phyloP scores from a whole-genome alignment of 495 filamentous ascomycete species.

The Penicillium paxilli region DNA sequence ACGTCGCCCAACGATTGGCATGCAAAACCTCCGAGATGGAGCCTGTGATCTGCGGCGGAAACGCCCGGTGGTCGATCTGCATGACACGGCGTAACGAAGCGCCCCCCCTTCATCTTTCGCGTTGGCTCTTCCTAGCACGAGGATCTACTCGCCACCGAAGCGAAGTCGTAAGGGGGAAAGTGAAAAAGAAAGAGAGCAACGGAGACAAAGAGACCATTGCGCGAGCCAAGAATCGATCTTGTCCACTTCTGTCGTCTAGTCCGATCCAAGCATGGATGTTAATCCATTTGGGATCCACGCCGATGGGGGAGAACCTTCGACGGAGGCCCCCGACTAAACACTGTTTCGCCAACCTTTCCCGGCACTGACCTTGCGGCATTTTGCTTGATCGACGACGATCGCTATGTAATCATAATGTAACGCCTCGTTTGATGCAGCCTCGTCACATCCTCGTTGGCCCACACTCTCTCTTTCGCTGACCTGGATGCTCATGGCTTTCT shows the following conservation, averaged over 20 bases:
- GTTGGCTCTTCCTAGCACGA: neutral
- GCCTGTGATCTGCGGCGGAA: conserved; percentile 41
- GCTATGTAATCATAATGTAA: conserved; percentile 4
- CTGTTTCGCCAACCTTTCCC: conserved; percentile 1
- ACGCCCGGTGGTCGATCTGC: conserved; percentile 36
- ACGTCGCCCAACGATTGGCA: conserved; percentile 34
- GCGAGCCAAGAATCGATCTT: conserved; percentile 1
- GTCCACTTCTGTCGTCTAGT: conserved; percentile 13
- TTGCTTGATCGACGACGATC: conserved; percentile 7
- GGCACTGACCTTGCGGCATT: conserved; percentile 1
- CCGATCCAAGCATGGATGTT: conserved; percentile 20
- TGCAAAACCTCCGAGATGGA: conserved; percentile 35
- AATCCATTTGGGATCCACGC: conserved; percentile 1
- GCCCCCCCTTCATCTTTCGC: neutral
- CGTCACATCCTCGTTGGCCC: conserved; percentile 9
- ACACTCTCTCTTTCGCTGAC: neutral
- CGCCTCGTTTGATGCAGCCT: conserved; percentile 15
- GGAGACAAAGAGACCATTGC: neutral
- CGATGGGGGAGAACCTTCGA: conserved; percentile 2
- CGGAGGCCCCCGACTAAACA: conserved; percentile 2
- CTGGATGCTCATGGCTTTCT: neutral
- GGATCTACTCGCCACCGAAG: conserved; percentile 5
- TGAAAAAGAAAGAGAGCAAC: neutral
- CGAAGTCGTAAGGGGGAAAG: conserved; percentile 8
- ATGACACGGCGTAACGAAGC: conserved; percentile 11